These are phyloP conservation scores for Chenopodium berlandieri DNA, from an alignment of 148 eudicot species.

Conservation along the genomic window DNA sequence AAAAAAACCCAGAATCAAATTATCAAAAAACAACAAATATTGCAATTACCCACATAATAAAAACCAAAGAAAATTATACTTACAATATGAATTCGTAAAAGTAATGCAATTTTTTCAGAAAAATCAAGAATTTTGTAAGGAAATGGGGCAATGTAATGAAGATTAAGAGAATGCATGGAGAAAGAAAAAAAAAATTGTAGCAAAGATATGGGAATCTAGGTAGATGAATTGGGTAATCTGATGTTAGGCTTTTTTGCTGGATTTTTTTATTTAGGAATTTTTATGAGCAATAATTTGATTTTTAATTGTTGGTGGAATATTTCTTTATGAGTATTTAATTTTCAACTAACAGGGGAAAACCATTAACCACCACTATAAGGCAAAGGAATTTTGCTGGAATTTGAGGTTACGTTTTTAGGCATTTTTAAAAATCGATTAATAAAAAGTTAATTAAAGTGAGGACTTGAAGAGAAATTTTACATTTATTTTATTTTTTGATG, in stretches of 20 bases:
- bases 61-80: conserved; percentile 1
- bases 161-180: conserved; percentile 1
- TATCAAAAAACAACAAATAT: not conserved
- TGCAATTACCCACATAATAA: conserved; percentile 4
- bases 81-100: not conserved
- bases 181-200: not conserved
- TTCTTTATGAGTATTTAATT: not conserved
- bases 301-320: not conserved
- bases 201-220: conserved; percentile 23
- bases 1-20: not conserved
- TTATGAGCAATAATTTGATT: not conserved
- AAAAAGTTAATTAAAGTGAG: not conserved
- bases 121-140: not conserved
- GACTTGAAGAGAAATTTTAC: too few species aligned
- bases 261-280: not conserved
- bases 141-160: not conserved
- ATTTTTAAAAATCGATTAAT: not conserved
- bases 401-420: conserved; percentile 2
- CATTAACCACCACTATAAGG: conserved; percentile 12
- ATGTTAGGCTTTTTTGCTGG: conserved; percentile 18
- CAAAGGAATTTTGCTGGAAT: conserved; percentile 16
- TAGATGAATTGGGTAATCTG: conserved; percentile 24
- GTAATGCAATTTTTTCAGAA: conserved; percentile 4
- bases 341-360: conserved; percentile 3
- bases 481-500: too few species aligned